These are phyloP conservation scores for Candida labiduridarum DNA, from an alignment of 1,139 yeast genomes.

Conservation along the genomic window DNA sequence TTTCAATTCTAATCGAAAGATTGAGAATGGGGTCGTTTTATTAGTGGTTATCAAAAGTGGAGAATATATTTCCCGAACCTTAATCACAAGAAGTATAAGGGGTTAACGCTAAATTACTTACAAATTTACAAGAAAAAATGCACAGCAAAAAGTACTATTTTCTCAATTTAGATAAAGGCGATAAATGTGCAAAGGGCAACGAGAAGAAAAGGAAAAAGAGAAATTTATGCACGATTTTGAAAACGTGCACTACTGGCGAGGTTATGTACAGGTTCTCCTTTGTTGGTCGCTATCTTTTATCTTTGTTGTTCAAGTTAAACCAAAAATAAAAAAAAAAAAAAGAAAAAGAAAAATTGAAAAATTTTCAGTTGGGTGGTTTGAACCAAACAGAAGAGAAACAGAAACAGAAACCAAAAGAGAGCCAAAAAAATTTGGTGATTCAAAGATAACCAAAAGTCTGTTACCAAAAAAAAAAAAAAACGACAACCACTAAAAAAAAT, in stretches of 20 bases:
- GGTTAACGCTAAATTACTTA: not conserved
- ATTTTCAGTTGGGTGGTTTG: not conserved
- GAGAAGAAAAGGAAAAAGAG: not conserved
- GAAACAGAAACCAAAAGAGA: too few relatives aligned
- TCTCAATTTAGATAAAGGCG: slow-evolving; percentile 1
- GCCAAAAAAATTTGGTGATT: slow-evolving; percentile 2
- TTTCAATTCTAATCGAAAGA: too few relatives aligned
- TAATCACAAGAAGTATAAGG: not conserved
- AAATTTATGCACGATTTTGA: not conserved
- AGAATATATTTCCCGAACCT: too few relatives aligned
- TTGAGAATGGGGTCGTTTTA: too few relatives aligned
- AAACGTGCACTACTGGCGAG: not conserved
- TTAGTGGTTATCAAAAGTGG: too few relatives aligned
- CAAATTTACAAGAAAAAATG: not conserved
- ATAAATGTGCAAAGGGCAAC: not conserved
- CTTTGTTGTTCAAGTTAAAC: not conserved
- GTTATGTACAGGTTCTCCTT: not conserved
- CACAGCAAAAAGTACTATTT: not conserved
- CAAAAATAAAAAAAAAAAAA: not conserved
- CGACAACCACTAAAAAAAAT: not conserved
- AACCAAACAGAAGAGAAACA: not conserved
- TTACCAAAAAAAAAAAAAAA: not conserved
- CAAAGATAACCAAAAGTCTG: slow-evolving; percentile 1
- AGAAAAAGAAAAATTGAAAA: not conserved
- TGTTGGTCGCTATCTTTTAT: not conserved